Evolutionary conservation across 2,329 filamentous ascomycete species (phyloP), one percentile per base, ranked within the genome.

Genomic region (Septoria linicola): DNA sequence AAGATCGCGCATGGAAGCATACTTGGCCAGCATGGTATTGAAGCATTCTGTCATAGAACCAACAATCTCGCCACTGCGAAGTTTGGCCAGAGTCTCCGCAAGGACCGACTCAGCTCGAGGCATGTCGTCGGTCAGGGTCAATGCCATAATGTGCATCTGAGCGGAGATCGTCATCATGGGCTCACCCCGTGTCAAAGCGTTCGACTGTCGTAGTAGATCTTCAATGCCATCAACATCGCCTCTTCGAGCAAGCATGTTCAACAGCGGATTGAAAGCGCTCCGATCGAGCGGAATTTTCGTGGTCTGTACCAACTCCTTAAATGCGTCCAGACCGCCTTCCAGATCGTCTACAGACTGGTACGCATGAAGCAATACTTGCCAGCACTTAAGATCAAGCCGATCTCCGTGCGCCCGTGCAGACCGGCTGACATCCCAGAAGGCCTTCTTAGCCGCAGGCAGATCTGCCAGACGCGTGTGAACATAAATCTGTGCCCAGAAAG

Each of bases 301-400:
- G 55, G 67, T 61, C 59, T 76, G 57, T 3, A 79, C 52, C 66
- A 93, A 77, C 8, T 77, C 70, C 14, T 83, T 76, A 61, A 95
- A 90, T 41, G 78, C 76, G 5, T 74, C 66, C 50, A 88, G 72
- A 10, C 84, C 85, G 4, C 81, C 80, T n/a, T 81, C 74, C 36
- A 88, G 78, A 64, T 93, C 82, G 41, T 81, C 77, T 1, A 80
- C 79, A 59, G 82, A 82, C 14, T 78, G 77, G 68, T 90, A 80
- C 2, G 86, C 84, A 62, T 85, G 82, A 39, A 97, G 74, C 21
- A 96, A 70, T 17, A 84, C 83, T 64, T 95, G 95, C 85, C 87
- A 95, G 56, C 80, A 82, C 30, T 75, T 66, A 1, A 78, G 67
- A 57, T 82, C 80, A 5, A 84, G 85, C 10, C 36, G 14, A 21